Evolutionary conservation across 148 eudicot genomes (phyloP), one percentile per base, ranked within the genome.

Genomic region (Nepenthes mirabilis): DNA sequence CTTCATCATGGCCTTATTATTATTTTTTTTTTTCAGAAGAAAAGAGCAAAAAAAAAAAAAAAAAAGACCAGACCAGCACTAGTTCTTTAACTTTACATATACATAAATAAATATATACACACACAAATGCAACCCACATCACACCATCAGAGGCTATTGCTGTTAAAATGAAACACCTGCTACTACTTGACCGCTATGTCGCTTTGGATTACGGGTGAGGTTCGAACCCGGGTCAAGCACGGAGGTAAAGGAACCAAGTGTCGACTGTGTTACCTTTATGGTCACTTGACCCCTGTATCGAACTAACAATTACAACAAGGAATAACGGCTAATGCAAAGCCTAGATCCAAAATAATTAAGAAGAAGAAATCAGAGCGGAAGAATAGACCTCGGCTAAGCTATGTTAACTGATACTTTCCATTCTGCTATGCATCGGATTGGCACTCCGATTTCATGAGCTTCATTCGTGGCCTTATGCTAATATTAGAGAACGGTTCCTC

Each of bases 401-500:
- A n/a, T 11, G 52, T 49, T 12, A 49, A 49, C 52, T 12, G 52
- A 5, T 2, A 5, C 52, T 49, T 49, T 12, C 14, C 13, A 49
- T 2, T 49, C 13, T n/a, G n/a, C 14, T 49, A n/a, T 49, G 52
- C 14, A 11, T 49, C 6, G 11, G 52, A 10, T 79, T 78, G 89
- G 62, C 82, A 82, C 52, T 79, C 82, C 13, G 91, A 79, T 71
- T 89, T 89, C 78, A 84, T 37, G 43, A 93, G 83, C 88, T 85
- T 83, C 50, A 72, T 70, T 36, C 80, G 74, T 37, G 99, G 96
- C 75, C 75, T 82, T 73, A 93, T 63, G 61, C 62, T 78, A 43
- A 93, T 78, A 72, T 86, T 82, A 36, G 69, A 67, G 53, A 75
- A 86, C 5, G 97, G 70, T 58, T 50, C 56, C 43, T 36, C 68